These are phyloP conservation scores for Colletotrichum sansevieriae DNA, from an alignment of 2,329 filamentous ascomycete species.

Conservation along the genomic window DNA sequence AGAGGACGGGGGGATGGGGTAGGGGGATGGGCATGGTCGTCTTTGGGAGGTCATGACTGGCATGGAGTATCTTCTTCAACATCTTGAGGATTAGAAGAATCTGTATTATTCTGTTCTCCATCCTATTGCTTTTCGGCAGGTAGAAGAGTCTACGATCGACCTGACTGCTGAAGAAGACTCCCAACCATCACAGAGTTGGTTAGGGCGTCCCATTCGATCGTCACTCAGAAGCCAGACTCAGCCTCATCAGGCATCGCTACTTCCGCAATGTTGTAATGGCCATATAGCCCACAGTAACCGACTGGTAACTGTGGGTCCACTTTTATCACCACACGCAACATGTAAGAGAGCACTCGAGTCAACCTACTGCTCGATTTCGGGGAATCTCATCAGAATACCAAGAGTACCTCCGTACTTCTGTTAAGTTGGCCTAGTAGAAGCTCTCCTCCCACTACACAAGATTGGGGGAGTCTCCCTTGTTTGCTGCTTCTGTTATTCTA, in stretches of 20 bases:
- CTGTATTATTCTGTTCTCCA: not conserved
- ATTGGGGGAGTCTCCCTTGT: not conserved
- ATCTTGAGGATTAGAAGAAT: not conserved
- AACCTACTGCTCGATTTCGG: not conserved
- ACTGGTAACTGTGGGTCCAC: too few species aligned
- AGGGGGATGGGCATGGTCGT: not conserved
- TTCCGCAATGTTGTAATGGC: too few species aligned
- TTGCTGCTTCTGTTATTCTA: not conserved
- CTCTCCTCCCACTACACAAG: not conserved
- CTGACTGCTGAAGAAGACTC: not conserved
- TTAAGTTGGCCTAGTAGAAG: conserved; percentile 1
- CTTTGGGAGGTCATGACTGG: conserved; percentile 1
- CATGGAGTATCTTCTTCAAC: conserved; percentile 5
- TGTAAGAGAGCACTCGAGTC: not conserved
- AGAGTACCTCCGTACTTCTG: not conserved
- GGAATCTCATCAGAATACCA: not conserved
- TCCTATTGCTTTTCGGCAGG: not conserved
- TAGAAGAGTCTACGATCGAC: too few species aligned
- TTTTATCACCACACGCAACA: too few species aligned
- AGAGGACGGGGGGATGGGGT: not conserved
- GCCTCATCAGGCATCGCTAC: not conserved
- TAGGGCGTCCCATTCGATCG: not conserved
- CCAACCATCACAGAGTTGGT: not conserved
- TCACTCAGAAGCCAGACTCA: too few species aligned
- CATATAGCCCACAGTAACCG: too few species aligned